These are phyloP conservation scores for Colletotrichum agaves DNA, from an alignment of 2,329 filamentous ascomycete genomes.

Conservation along the genomic window DNA sequence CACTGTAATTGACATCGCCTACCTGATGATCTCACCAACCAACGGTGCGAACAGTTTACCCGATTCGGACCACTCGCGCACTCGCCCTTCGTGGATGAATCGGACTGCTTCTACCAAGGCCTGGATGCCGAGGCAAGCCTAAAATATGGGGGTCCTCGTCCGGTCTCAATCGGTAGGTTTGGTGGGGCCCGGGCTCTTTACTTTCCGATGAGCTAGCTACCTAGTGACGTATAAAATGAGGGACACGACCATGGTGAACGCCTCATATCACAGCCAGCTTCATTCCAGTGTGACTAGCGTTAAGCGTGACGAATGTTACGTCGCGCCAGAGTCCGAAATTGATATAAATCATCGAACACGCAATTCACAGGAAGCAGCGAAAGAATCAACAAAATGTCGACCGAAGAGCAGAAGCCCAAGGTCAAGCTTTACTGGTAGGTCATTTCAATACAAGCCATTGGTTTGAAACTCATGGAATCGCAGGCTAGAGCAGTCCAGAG, in stretches of 20 bases:
- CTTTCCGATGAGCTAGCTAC: slow-evolving; percentile 30
- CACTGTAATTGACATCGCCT: background rate
- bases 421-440: slow-evolving; percentile 73
- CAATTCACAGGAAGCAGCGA: background rate
- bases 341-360: too few relatives aligned
- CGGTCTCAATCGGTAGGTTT: slow-evolving; percentile 5
- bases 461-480: background rate
- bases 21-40: background rate
- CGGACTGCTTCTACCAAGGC: slow-evolving; percentile 12
- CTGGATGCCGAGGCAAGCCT: slow-evolving; percentile 25
- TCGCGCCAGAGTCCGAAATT: too few relatives aligned
- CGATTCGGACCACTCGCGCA: background rate
- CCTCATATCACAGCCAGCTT: background rate
- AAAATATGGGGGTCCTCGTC: slow-evolving; percentile 18
- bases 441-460: too few relatives aligned
- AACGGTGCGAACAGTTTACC: slow-evolving; percentile 10
- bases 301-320: background rate
- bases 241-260: slow-evolving; percentile 3
- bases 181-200: slow-evolving; percentile 30
- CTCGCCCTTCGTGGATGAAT: background rate
- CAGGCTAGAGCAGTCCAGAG: slow-evolving; percentile 86
- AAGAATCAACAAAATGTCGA: slow-evolving; percentile 5
- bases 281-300: background rate
- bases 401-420: slow-evolving; percentile 55
- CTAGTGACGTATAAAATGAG: slow-evolving; percentile 33